phyloP scores from a whole-genome alignment of 2,329 filamentous ascomycete genomes.

The Fusarium euwallaceae region DNA sequence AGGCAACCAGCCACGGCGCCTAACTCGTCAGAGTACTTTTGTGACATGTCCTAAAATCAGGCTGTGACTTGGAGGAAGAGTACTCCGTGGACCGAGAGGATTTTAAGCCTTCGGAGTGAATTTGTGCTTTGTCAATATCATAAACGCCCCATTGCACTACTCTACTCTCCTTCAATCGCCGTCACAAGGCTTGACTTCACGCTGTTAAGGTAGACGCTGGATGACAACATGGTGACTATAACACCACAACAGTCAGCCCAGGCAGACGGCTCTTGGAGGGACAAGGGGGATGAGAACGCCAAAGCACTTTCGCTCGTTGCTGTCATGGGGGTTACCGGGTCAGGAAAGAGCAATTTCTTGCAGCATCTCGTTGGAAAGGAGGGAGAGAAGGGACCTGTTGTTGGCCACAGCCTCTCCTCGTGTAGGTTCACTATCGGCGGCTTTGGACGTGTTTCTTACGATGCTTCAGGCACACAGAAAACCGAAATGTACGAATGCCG shows the following conservation, averaged over 20 bases:
- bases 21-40: background rate
- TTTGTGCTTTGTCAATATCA: background rate
- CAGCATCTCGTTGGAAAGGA: background rate
- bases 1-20: background rate
- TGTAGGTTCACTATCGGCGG: background rate
- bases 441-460: background rate
- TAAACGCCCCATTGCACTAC: background rate
- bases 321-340: background rate
- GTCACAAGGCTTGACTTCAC: too few species aligned
- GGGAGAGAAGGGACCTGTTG: background rate
- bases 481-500: background rate
- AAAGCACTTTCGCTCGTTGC: background rate
- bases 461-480: background rate
- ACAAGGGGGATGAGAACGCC: background rate
- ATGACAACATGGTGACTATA: background rate
- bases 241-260: background rate
- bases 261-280: background rate
- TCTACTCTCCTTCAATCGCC: background rate
- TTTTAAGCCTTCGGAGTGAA: background rate
- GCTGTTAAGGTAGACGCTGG: background rate
- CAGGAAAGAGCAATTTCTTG: background rate
- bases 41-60: background rate
- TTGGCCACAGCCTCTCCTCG: background rate
- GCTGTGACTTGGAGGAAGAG: background rate
- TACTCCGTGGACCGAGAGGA: too few species aligned